Base-by-base conservation (phyloP, 2,329 filamentous ascomycete genomes). In the Nigrospora oryzae region DNA sequence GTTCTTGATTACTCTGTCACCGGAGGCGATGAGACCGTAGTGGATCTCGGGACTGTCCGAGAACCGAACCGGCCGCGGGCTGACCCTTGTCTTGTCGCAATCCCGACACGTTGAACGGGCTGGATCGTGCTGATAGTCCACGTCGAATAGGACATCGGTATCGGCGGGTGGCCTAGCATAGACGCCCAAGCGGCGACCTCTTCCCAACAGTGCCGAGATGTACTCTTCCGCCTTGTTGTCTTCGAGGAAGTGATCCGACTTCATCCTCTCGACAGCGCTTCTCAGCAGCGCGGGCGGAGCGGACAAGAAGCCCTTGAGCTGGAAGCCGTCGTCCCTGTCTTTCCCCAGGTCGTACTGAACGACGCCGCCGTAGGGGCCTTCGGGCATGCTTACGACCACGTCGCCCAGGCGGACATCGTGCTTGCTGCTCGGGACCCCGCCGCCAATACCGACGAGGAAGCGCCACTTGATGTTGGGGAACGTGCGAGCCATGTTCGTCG, bases 1-100 rank as follows among this genome's bases (percentile, higher is more conserved):
- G 38, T 61, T 39, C 30, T 59, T 58, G 45, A 66, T 59, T 12
- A 63, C 1, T 14, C 46, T 44, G 40, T 64, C 61, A 1, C 38
- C 59, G 0, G 58, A 64, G 1, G 60, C 63, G 43, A 68, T 63
- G 1, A 59, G 34, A 0, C 64, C 65, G 33, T 63, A 63, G 44
- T 65, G 61, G 3, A 66, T 46, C 11, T 41, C 35, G 10, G 56
- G 54, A 36, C 53, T 52, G 39, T 57, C 50, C 1, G 23, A 28
- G 8, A 28, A 5, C 23, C 32, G 30, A 12, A 13, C 43, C 36
- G 40, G 12, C 15, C 39, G 13, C 17, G 41, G 7, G 11, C 37
- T 38, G 4, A 17, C 10, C 10, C 10, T 14, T 5, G 32, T 36
- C n/a, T 1, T 33, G 38, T 53, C 50, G 35, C 47, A 45, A 5